phyloP scores from a whole-genome alignment of 1,139 yeast genomes.

The Pneumocystis sp. region DNA sequence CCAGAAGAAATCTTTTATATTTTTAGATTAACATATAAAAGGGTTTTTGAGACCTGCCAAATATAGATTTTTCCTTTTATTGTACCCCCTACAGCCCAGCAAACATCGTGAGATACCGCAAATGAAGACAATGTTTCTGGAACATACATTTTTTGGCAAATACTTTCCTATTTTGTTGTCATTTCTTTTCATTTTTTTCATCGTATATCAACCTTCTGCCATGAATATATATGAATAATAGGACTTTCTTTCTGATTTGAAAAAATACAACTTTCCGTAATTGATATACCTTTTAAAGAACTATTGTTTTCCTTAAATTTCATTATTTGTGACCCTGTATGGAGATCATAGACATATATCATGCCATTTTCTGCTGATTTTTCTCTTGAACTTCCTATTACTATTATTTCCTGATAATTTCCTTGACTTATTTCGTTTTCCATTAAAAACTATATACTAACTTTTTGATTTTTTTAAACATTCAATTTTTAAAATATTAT shows the following conservation, averaged over 20 bases:
- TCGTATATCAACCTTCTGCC: slow-evolving; percentile 33
- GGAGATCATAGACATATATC: slow-evolving; percentile 3
- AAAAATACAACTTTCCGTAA: slow-evolving; percentile 6
- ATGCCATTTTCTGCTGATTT: neutral
- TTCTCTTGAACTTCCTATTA: neutral
- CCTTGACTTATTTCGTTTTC: neutral
- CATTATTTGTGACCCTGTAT: slow-evolving; percentile 10
- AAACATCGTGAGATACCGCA: slow-evolving; percentile 32
- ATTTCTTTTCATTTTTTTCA: neutral
- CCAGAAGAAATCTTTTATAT: slow-evolving; percentile 50
- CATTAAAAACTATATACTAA: neutral
- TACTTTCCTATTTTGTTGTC: slow-evolving; percentile 36
- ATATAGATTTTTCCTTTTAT: slow-evolving; percentile 57
- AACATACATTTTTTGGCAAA: slow-evolving; percentile 68
- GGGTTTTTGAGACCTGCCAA: slow-evolving; percentile 39
- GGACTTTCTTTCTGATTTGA: slow-evolving; percentile 46
- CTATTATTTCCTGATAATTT: neutral
- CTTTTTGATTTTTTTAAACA: neutral
- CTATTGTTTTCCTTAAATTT: slow-evolving; percentile 12
- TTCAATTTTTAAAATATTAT: too few species aligned
- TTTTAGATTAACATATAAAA: neutral
- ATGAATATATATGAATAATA: slow-evolving; percentile 53
- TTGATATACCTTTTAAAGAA: slow-evolving; percentile 2
- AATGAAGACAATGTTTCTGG: slow-evolving; percentile 65
- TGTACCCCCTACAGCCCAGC: slow-evolving; percentile 56